Base-by-base conservation (phyloP, 139 green algal species). In the Gonium pectorale region DNA sequence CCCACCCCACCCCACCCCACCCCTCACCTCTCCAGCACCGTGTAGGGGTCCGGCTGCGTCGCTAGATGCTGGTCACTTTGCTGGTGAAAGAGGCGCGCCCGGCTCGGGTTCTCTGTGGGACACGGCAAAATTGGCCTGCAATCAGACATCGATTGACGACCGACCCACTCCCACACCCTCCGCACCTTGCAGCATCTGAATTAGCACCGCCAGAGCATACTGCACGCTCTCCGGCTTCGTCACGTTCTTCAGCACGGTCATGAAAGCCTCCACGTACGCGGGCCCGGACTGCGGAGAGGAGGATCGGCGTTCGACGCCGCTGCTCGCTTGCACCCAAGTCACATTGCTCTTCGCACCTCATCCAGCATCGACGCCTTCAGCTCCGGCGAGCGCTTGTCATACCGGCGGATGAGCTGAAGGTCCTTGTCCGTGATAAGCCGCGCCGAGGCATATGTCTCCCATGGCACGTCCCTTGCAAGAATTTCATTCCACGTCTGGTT, bases 161-260 rank as follows among this genome's bases (percentile, higher is more conserved):
- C 8, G 11, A n/a, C 27, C 41, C 40, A 29, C 27, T 27, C 31
- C 3, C 35, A 2, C 3, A 5, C 3, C 3, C 67, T 5, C 15
- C 64, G 0, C 69, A 94, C 92, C 92, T 90, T 88, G 67, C 46
- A 99, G 74, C 86, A 97, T 94, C 37, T 97, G 89, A 51, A 98
- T 91, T 29, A 99, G 82, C 33, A 98, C 64, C 0, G 96, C 94
- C 43, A 99, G 91, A 27, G 96, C 92, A 78, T 99, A 98, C 83
- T 98, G 96, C 79, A 98, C 94, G 5, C 94, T 97, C 46, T 98
- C 95, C 59, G 98, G 94, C 74, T 97, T 97, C 19, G 94, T 97
- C 0, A 98, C 95, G 56, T 95, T 96, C 41, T 94, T 92, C 78
- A 99, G 85, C 31, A 98, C 94, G 1, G 94, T 95, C 33, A 98